Evolutionary conservation across 2,329 filamentous ascomycete species (phyloP), one percentile per base, ranked within the genome.

Genomic region (Westerdykella sp.): DNA sequence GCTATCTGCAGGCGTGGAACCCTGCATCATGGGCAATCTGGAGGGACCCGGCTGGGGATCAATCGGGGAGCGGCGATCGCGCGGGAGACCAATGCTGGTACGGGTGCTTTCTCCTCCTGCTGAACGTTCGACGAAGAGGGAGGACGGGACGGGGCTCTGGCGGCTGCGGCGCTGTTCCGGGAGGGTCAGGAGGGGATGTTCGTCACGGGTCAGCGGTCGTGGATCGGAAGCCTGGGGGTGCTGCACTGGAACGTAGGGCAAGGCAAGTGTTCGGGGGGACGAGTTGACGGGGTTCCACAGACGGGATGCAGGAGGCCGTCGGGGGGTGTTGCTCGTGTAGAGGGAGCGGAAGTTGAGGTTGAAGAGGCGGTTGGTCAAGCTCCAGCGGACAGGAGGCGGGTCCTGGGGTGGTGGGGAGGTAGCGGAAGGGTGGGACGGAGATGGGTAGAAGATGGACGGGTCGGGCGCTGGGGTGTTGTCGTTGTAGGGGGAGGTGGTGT

Each of bases 271-370:
- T 45, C 76, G 74, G 34, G 77, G 79, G 38, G 79, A 76, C 65
- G 77, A 73, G 58, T 82, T 81, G 56, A 79, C 71, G 31, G 79
- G 79, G 60, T 81, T 81, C 67, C 78, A 79, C 48, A 81, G 72
- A 44, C 77, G 71, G 42, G 76, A 73, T 28, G 74, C 68, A 42
- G 72, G 68, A 25, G 65, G 54, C 40, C 63, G 63, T 15, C 60
- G 62, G 23, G 54, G 54, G 34, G 47, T 42, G 39, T 43, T 38
- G 32, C 32, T 35, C 5, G 9, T 18, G 57, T 47, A 63, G 46
- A 58, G 53, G 37, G 57, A 46, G 48, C 52, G 46, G 42, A 59
- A 57, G 38, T 63, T 56, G 55, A 66, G 55, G 54, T 53, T 59
- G 58, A 69, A 68, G 59, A 69, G 57, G 57, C 65, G 64, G 47